Evolutionary conservation across 805 yeast species (phyloP), one percentile per base, ranked within the genome.

Genomic region (Candida sakaeoensis): DNA sequence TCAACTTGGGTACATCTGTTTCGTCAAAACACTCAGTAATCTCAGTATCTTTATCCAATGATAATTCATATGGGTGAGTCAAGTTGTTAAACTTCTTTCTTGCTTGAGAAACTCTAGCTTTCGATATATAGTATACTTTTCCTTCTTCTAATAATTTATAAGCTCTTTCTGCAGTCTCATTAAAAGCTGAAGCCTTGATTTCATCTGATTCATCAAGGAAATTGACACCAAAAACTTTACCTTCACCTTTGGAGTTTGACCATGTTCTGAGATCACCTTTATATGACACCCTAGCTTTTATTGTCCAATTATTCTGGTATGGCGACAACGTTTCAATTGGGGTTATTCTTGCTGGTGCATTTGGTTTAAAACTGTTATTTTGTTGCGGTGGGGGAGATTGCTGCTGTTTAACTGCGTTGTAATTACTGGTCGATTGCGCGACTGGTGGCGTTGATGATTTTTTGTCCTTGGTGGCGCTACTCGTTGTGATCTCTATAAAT

Each of bases 201-300:
- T 93, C 98, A 53, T 93, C 96, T 5, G 96, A 85, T 58, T 93
- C 95, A 58, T 93, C 99, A 42, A 91, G 65, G 43, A 93, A 79
- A 51, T 88, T 87, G 22, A 88, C 86, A 52, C 83, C 85, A 69
- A 93, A 89, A 44, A 93, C 73, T 60, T 86, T 85, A 40, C 99
- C 99, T 47, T 82, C 87, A 42, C 96, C 96, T 52, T 81, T 76
- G 46, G 78, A 82, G 52, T 86, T 88, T 38, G 86, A 78, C 91
- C 91, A 93, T 26, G 86, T 85, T 61, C 87, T 81, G 50, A 91
- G 74, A 45, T 88, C 96, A 41, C 91, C 80, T 61, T 91, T 93
- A 60, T 75, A 81, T 1, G 95, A 81, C 18, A 89, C 93, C 57
- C 98, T 80, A 1, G 95, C 99, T 53, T 87, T 88, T 53, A 93